Percentiles rank a stretch among this genome's conserved stretches.
These are phyloP conservation scores for Cladorrhinum sp. DNA, from an alignment of 2,329 filamentous ascomycete species.

Conservation along the genomic window DNA sequence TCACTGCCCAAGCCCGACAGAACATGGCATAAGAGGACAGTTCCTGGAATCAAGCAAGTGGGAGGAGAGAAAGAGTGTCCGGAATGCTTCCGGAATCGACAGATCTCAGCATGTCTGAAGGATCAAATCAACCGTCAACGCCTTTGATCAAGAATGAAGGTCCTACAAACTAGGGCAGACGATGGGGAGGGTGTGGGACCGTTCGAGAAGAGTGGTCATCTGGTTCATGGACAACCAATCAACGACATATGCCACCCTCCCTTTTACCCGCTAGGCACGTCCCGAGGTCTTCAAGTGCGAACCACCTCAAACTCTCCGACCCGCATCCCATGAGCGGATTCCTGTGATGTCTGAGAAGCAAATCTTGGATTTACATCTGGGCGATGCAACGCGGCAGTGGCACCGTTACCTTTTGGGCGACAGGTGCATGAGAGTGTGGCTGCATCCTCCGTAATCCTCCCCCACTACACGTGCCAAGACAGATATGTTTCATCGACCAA, in stretches of 20 bases:
- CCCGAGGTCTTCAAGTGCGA: slow-evolving; percentile 21
- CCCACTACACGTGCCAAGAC: neutral
- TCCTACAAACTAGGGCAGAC: slow-evolving; percentile 1
- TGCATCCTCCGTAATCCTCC: neutral
- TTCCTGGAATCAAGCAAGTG: too few relatives aligned
- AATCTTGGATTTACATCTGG: slow-evolving; percentile 12
- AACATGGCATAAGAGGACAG: too few relatives aligned
- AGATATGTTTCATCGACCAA: neutral
- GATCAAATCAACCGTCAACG: too few relatives aligned
- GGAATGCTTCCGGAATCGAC: too few relatives aligned
- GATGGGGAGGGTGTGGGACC: slow-evolving; percentile 17
- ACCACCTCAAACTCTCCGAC: slow-evolving; percentile 25
- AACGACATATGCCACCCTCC: slow-evolving; percentile 19
- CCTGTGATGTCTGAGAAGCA: slow-evolving; percentile 5
- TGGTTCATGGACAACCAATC: slow-evolving; percentile 25
- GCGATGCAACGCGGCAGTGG: slow-evolving; percentile 11
- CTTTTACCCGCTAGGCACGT: slow-evolving; percentile 22
- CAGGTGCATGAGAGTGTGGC: neutral
- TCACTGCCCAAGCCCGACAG: too few relatives aligned
- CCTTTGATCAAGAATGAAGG: neutral
- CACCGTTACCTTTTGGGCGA: slow-evolving; percentile 3
- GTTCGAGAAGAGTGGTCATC: slow-evolving; percentile 25
- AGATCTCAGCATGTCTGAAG: too few relatives aligned
- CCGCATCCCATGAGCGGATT: slow-evolving; percentile 18
- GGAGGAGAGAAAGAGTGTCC: too few relatives aligned